These are phyloP conservation scores for Hypoxylon perforatum DNA, from an alignment of 495 filamentous ascomycete species.

Conservation along the genomic window DNA sequence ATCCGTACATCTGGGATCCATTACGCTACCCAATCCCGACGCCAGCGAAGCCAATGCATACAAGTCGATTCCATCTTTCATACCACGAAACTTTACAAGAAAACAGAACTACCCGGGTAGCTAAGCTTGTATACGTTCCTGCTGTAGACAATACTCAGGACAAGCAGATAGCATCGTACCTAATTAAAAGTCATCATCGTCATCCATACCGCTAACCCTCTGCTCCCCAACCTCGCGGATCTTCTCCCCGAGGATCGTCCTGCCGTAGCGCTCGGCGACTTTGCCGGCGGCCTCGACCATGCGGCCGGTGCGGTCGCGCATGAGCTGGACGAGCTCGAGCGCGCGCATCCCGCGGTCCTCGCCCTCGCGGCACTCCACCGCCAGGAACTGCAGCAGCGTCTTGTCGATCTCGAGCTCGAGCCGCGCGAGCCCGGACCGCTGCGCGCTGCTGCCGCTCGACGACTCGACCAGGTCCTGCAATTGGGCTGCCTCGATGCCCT, in stretches of 20 bases:
- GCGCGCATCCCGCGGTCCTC: slow-evolving; percentile 96
- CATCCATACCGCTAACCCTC: slow-evolving; percentile 68
- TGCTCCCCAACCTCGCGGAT: slow-evolving; percentile 81
- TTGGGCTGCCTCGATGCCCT: slow-evolving; percentile 74
- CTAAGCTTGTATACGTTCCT: too few species aligned
- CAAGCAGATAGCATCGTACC: not conserved
- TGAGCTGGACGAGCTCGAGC: slow-evolving; percentile 79
- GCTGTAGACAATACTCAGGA: not conserved
- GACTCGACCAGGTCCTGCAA: slow-evolving; percentile 74
- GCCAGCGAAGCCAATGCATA: slow-evolving; percentile 5
- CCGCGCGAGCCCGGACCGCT: slow-evolving; percentile 74
- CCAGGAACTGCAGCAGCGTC: slow-evolving; percentile 87
- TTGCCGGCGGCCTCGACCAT: slow-evolving; percentile 89
- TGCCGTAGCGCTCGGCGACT: slow-evolving; percentile 81
- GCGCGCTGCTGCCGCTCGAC: slow-evolving; percentile 65
- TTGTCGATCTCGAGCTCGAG: slow-evolving; percentile 87
- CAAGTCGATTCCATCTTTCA: not conserved
- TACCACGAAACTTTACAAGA: too few species aligned
- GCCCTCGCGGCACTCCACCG: slow-evolving; percentile 87
- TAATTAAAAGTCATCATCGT: slow-evolving; percentile 54
- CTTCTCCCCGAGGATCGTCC: slow-evolving; percentile 83
- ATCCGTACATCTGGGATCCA: slow-evolving; percentile 6
- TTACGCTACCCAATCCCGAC: not conserved
- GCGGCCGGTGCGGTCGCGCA: slow-evolving; percentile 80
- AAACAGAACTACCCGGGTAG: too few species aligned